Conservation (phyloP, 331 rosid genomes). For the Quercus phellos region DNA sequence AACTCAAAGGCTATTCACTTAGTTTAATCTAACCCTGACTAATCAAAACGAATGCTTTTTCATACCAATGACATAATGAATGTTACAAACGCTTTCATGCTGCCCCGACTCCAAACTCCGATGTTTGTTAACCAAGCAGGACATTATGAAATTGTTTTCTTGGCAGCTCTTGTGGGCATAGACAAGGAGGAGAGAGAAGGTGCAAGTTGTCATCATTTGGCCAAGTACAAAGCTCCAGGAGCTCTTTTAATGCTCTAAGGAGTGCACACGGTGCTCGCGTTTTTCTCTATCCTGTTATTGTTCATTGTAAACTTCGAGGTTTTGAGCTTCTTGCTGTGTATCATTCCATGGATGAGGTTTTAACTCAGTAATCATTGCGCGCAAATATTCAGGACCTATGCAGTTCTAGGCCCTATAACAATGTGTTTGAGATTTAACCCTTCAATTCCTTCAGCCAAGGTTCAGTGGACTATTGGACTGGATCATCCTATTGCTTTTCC, state of each 20-base stretch:
- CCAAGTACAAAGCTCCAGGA: constrained; percentile 49
- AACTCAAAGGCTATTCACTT: constrained; percentile 47
- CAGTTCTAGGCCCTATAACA: constrained; percentile 28
- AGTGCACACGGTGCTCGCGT: constrained; percentile 79
- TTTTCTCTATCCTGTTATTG: constrained; percentile 44
- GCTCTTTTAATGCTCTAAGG: constrained; percentile 58
- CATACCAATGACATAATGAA: constrained; percentile 44
- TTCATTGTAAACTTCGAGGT: constrained; percentile 47
- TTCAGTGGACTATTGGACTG: constrained; percentile 22
- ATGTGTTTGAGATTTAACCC: constrained; percentile 48
- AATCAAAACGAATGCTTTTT: constrained; percentile 59
- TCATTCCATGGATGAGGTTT: constrained; percentile 77
- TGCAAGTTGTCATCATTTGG: constrained; percentile 44
- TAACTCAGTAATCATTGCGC: constrained; percentile 68
- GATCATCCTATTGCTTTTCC: constrained; percentile 10
- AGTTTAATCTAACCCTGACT: constrained; percentile 47
- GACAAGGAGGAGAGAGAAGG: constrained; percentile 59
- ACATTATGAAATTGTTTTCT: constrained; percentile 46
- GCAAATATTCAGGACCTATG: constrained; percentile 30
- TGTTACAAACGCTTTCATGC: too few species aligned
- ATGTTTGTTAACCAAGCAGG: too few species aligned
- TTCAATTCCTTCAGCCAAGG: constrained; percentile 43
- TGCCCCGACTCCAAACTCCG: too few species aligned
- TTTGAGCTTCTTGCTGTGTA: constrained; percentile 71
- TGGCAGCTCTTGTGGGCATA: constrained; percentile 86